These are phyloP conservation scores for Murraya paniculata DNA, from an alignment of 345 rosid species.

Conservation along the genomic window DNA sequence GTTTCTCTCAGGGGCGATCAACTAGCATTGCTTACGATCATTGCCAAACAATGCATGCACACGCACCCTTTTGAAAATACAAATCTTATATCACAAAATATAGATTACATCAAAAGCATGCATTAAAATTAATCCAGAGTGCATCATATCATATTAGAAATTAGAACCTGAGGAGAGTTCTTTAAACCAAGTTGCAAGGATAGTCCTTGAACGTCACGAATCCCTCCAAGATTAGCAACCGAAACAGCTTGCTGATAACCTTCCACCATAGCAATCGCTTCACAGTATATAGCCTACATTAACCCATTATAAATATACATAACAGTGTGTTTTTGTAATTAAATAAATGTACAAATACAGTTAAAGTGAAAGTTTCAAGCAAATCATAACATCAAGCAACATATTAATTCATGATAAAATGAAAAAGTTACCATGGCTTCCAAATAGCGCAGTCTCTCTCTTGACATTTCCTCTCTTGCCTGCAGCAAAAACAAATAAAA, in stretches of 20 bases:
- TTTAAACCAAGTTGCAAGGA: conserved; percentile 72
- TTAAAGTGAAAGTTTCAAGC: background rate
- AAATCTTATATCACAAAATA: background rate
- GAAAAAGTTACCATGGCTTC: conserved; percentile 76
- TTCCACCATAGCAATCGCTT: conserved; percentile 89
- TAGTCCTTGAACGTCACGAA: conserved; percentile 70
- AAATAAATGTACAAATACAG: background rate
- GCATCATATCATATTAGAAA: background rate
- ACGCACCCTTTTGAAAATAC: background rate
- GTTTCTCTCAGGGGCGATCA: background rate
- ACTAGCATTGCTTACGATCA: background rate
- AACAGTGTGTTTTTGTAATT: background rate
- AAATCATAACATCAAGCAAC: conserved; percentile 1
- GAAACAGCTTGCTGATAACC: conserved; percentile 89
- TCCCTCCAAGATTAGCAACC: conserved; percentile 63
- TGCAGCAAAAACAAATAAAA: conserved; percentile 25
- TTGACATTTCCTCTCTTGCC: conserved; percentile 97
- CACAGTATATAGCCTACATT: conserved; percentile 75
- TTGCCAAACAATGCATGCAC: background rate
- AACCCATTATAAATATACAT: background rate
- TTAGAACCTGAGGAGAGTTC: conserved; percentile 63
- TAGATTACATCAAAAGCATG: background rate
- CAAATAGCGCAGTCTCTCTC: conserved; percentile 82
- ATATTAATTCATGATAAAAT: background rate
- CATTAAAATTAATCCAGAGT: background rate